phyloP scores from a whole-genome alignment of 805 yeast genomes.

The Ogataea degrootiae region DNA sequence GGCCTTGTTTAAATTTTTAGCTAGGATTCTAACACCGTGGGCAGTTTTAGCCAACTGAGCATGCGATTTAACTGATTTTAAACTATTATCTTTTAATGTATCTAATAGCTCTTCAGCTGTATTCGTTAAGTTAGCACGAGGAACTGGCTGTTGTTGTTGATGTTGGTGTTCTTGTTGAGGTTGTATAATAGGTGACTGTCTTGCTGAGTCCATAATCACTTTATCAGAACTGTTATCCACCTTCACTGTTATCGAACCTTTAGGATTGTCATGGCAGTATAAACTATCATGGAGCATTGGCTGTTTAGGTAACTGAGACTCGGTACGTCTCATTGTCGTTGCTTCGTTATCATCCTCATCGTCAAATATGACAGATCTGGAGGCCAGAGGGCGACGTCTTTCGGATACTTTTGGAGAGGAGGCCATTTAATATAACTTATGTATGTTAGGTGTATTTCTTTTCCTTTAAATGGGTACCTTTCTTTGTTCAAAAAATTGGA shows the following conservation, averaged over 20 bases:
- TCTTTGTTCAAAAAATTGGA: too few species aligned
- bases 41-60: constrained; percentile 77
- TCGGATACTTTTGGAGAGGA: not conserved
- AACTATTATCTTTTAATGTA: constrained; percentile 33
- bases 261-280: constrained; percentile 23
- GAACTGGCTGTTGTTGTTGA: not conserved
- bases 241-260: constrained; percentile 16
- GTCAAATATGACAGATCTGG: not conserved
- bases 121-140: constrained; percentile 3
- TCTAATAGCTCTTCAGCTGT: constrained; percentile 17
- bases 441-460: too few species aligned
- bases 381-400: not conserved
- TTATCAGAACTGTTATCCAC: constrained; percentile 13
- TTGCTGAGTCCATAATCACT: constrained; percentile 5
- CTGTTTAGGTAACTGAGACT: constrained; percentile 21
- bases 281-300: constrained; percentile 27
- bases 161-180: too few species aligned
- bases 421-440: too few species aligned
- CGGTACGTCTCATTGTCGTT: constrained; percentile 9
- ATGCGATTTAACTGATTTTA: constrained; percentile 59
- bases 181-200: not conserved
- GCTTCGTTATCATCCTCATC: constrained; percentile 1
- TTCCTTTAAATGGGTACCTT: too few species aligned
- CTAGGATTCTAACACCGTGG: constrained; percentile 70
- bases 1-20: constrained; percentile 66